Evolutionary conservation across 495 filamentous ascomycete species (phyloP), one percentile per base, ranked within the genome.

Genomic region (Rostrohypoxylon terebratum): DNA sequence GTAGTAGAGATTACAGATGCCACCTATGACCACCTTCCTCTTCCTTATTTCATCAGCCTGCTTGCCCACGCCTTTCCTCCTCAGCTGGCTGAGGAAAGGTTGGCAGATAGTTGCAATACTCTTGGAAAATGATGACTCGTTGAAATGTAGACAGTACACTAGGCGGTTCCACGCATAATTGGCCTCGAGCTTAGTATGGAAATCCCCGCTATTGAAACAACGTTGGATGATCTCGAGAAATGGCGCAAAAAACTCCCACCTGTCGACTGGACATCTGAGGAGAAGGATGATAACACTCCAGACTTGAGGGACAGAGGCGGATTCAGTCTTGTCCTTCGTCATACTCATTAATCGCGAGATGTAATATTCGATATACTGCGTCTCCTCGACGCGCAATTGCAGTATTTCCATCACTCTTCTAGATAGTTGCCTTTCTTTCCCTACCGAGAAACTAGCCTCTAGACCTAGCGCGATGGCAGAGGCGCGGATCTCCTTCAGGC

Each of bases 271-370:
- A 40, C 84, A 86, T 50, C 91, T 87, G 33, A 97, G 83, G 20
- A 97, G 87, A 3, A 97, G 84, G 8, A 95, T 84, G 4, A 96
- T 84, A 20, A 92, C 85, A 54, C 90, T 92, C 95, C 95, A 99
- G 33, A 98, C 92, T 60, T 93, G 90, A 5, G 96, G 94, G n/a
- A 96, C 93, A 64, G 88, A 85, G 0, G 84, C 76, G 23, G 83
- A 81, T 9, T 87, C 88, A n/a, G 90, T 85, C 47, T 89, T 87
- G 44, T 88, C 85, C 23, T 85, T 83, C 42, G 91, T 80, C 87
- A 97, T 92, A n/a, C 86, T 80, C 50, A 81, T 84, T 68, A 98
- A 85, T n/a, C 88, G 87, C 44, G 89, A 82, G 8, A 85, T 84
- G 55, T 94, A 86, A 74, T 88, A 88, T 1, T 91, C 85, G 18